Evolutionary conservation across 2,329 filamentous ascomycete genomes (phyloP), one percentile per base, ranked within the genome.

Genomic region (Phialophora chinensis): DNA sequence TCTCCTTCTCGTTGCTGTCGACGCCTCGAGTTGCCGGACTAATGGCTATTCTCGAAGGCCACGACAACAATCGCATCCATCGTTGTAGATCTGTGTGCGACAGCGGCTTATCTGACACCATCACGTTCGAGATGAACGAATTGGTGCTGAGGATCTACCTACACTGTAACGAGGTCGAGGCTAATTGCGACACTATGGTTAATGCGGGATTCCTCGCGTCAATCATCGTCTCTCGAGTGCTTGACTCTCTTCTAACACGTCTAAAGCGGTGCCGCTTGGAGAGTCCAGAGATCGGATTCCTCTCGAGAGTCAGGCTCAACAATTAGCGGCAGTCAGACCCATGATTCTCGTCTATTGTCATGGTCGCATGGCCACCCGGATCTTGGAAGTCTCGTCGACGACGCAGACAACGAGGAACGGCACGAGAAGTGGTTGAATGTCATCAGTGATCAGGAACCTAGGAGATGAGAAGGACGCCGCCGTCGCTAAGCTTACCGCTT

Each of bases 111-210:
- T n/a, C 38, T 44, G 6, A 44, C 38, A 17, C 35, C 35, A 17
- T 42, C 35, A 17, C 12, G 14, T 17, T 17, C 38, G 14, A 61
- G 59, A 61, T 52, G 59, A 53, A 53, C 31, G 59, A 35, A 38
- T 53, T 53, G 59, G 20, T 53, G 20, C 23, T 55, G 27, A n/a
- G 27, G 53, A 55, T 55, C 53, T 33, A 20, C 53, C 27, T 55
- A 29, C 59, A 8, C 12, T 44, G 8, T 38, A 53, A 14, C 35
- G 59, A 35, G n/a, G 3, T 20, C n/a, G 29, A 55, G 53, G 25
- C 25, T 35, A 31, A 31, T 11, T 17, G 27, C 27, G 53, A 35
- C 12, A 55, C 53, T 55, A 35, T 29, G 53, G 25, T 33, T 27
- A 25, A 52, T 23, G 11, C 27, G 14, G 27, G 33, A 50, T 49